phyloP scores from a whole-genome alignment of 371 early-diverging fungal species.

The Mortierella sp. region DNA sequence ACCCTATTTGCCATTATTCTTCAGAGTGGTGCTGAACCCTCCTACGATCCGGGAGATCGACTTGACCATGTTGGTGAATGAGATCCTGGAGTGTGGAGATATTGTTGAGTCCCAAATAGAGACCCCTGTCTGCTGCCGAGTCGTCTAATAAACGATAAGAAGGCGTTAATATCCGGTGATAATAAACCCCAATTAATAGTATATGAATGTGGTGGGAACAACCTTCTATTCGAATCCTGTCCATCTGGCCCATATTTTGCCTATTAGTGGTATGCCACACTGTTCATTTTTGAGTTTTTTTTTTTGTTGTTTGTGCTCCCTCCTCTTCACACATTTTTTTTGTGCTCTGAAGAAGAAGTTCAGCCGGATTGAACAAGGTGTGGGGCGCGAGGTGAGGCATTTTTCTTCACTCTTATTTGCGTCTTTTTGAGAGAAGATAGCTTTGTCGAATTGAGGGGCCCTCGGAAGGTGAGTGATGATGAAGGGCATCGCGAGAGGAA shows the following conservation, averaged over 20 bases:
- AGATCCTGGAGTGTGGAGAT: constrained; percentile 61
- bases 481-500: background rate
- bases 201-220: background rate
- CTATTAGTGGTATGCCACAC: background rate
- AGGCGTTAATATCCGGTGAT: no score
- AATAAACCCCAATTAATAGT: background rate
- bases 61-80: constrained; percentile 67
- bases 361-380: background rate
- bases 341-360: background rate
- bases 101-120: background rate
- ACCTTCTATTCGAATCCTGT: background rate
- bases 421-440: background rate
- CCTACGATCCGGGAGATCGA: constrained; percentile 72
- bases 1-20: constrained; percentile 70
- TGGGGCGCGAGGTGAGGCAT: background rate
- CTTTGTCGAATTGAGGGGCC: background rate
- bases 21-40: constrained; percentile 81
- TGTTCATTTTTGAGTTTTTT: background rate
- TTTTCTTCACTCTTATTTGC: background rate
- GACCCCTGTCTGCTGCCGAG: background rate
- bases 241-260: background rate
- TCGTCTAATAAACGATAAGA: background rate
- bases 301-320: background rate
- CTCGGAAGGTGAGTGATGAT: background rate
- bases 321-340: background rate